A percentile compares a stretch with the other conserved stretches of the same genome.
These are phyloP conservation scores for Aspergillus unguis DNA, from an alignment of 2,329 filamentous ascomycete species.

Conservation along the genomic window DNA sequence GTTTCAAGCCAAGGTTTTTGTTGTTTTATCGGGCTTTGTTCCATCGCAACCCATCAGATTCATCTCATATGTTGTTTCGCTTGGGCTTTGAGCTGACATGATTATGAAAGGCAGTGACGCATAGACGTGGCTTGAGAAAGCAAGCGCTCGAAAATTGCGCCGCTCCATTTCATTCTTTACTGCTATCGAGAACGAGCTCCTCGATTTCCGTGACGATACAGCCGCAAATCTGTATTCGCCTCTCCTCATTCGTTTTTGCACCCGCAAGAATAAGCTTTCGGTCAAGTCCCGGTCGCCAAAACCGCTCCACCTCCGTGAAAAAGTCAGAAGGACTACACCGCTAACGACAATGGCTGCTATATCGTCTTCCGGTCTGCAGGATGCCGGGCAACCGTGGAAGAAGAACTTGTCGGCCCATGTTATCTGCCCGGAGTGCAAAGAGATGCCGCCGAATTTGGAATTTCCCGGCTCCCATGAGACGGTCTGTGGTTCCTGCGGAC, in stretches of 20 bases:
- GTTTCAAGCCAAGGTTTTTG: conserved; percentile 15
- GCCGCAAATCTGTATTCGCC: conserved; percentile 69
- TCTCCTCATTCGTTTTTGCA: conserved; percentile 61
- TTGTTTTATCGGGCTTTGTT: conserved; percentile 9
- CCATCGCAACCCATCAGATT: conserved; percentile 10
- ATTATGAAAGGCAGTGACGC: conserved; percentile 31
- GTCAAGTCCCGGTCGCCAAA: conserved; percentile 46
- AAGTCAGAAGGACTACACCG: conserved; percentile 30
- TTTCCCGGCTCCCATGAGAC: conserved; percentile 93
- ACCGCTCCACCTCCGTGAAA: conserved; percentile 30
- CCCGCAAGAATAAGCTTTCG: conserved; percentile 46
- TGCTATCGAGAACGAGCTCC: conserved; percentile 6
- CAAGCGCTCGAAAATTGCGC: conserved; percentile 21
- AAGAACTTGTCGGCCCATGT: conserved; percentile 85
- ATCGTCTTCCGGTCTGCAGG: conserved; percentile 39
- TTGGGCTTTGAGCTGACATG: conserved; percentile 32
- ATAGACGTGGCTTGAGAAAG: conserved; percentile 21
- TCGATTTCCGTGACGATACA: conserved; percentile 23
- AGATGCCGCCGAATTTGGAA: conserved; percentile 84
- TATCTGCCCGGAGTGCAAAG: conserved; percentile 86
- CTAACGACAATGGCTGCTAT: conserved; percentile 35
- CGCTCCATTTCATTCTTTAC: conserved; percentile 21
- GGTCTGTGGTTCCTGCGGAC: conserved; percentile 85
- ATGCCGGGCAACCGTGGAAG: conserved; percentile 54
- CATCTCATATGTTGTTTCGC: conserved; percentile 15